Percentiles rank a stretch among this genome's conserved stretches.
These are phyloP conservation scores for Myriosclerotinia scirpicola DNA, from an alignment of 2,329 filamentous ascomycete genomes.

Conservation along the genomic window DNA sequence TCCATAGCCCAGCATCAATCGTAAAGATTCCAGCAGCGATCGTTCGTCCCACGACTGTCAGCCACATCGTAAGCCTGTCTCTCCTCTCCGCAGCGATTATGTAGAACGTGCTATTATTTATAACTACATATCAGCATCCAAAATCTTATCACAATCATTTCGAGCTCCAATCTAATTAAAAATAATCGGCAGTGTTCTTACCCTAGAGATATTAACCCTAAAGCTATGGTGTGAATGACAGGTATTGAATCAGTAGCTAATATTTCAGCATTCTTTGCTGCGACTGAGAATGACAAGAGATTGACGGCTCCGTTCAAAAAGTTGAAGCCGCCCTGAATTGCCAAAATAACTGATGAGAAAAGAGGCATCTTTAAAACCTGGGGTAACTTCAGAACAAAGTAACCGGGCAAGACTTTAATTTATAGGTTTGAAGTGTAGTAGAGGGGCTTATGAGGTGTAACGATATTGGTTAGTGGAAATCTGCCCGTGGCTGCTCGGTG, in stretches of 20 bases:
- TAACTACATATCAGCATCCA: neutral
- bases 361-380: neutral
- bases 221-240: conserved; percentile 13
- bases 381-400: neutral
- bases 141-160: neutral
- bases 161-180: neutral
- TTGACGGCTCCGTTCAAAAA: conserved; percentile 9
- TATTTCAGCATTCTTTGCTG: conserved; percentile 10
- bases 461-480: neutral
- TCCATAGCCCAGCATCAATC: conserved; percentile 12
- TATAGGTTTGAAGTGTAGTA: neutral
- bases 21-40: conserved; percentile 10
- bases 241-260: conserved; percentile 14
- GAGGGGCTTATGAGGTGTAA: neutral
- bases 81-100: conserved; percentile 8
- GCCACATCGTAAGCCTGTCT: conserved; percentile 13
- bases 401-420: neutral
- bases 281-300: conserved; percentile 3
- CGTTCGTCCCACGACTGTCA: conserved; percentile 6
- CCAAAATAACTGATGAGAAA: conserved; percentile 10
- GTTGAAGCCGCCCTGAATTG: conserved; percentile 3
- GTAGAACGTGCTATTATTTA: conserved; percentile 7
- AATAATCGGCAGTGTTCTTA: neutral
- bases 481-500: neutral
- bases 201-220: conserved; percentile 15